phyloP scores from a whole-genome alignment of 2,329 filamentous ascomycete genomes.

The Epichloe gansuensis region DNA sequence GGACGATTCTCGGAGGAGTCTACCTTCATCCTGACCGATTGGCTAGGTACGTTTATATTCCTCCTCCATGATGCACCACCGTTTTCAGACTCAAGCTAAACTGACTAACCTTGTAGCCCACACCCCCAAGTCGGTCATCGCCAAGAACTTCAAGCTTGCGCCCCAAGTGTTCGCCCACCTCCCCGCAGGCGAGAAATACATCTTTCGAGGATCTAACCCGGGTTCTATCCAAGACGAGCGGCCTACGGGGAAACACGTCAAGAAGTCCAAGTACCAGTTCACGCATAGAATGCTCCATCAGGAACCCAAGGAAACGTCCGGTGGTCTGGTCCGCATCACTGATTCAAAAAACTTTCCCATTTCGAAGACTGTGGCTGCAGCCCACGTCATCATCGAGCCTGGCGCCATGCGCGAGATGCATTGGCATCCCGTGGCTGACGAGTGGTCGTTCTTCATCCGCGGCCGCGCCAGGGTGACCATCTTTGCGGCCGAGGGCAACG shows the following conservation, averaged over 20 bases:
- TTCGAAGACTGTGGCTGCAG: conserved; percentile 60
- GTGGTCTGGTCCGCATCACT: conserved; percentile 59
- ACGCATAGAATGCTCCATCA: conserved; percentile 61
- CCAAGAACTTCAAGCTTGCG: conserved; percentile 63
- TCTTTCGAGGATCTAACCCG: conserved; percentile 57
- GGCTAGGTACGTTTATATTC: conserved; percentile 40
- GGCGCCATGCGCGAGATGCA: conserved; percentile 68
- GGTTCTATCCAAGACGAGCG: conserved; percentile 52
- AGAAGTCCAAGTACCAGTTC: conserved; percentile 55
- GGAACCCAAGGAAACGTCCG: conserved; percentile 49
- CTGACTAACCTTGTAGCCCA: conserved; percentile 33
- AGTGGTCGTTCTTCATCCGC: conserved; percentile 68
- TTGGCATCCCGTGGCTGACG: conserved; percentile 69
- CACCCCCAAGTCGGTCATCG: conserved; percentile 57
- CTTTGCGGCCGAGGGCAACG: conserved; percentile 55
- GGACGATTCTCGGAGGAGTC: conserved; percentile 45
- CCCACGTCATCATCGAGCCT: conserved; percentile 57
- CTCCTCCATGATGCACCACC: background rate
- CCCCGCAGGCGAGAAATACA: conserved; percentile 58
- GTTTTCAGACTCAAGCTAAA: background rate
- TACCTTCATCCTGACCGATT: conserved; percentile 62
- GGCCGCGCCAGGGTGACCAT: conserved; percentile 63
- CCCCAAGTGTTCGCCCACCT: conserved; percentile 58
- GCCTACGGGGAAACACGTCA: conserved; percentile 46
- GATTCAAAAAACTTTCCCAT: conserved; percentile 67